Evolutionary conservation across 352 stramenopile species (phyloP).

Genomic region (Thalassiosira livingstoniorum): DNA sequence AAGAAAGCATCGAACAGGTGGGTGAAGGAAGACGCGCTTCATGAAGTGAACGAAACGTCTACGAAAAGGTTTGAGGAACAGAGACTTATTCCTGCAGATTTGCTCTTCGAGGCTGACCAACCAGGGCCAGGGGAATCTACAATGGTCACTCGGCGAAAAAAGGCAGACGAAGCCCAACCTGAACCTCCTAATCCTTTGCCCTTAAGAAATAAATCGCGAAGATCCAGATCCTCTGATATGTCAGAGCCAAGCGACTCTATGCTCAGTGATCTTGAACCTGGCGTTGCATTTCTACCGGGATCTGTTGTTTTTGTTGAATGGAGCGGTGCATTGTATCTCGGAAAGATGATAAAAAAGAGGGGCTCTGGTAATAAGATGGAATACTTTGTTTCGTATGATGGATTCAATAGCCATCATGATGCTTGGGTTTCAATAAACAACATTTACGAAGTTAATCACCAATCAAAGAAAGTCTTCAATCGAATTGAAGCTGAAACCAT

Average conservation of each 20-base stretch:
- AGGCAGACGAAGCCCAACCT: conserved; percentile 1
- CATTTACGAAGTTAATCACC: conserved; percentile 72
- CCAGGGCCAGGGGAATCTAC: conserved; percentile 14
- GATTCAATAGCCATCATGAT: conserved; percentile 59
- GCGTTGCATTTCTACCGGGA: conserved; percentile 66
- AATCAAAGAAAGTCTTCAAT: conserved; percentile 66
- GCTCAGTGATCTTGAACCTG: conserved; percentile 44
- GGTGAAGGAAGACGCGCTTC: conserved; percentile 61
- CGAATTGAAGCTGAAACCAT: conserved; percentile 51
- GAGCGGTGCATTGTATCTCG: conserved; percentile 61
- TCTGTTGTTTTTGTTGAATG: conserved; percentile 68
- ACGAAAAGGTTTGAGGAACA: conserved; percentile 63
- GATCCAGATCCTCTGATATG: conserved; percentile 51
- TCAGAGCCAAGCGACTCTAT: conserved; percentile 48
- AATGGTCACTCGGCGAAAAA: conserved; percentile 45
- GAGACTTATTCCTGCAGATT: conserved; percentile 44
- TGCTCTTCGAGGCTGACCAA: conserved; percentile 35
- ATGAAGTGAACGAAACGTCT: conserved; percentile 59
- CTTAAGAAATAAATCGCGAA: neutral
- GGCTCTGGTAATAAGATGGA: conserved; percentile 58
- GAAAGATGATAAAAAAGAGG: conserved; percentile 70
- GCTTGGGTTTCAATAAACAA: conserved; percentile 67
- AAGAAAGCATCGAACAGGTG: conserved; percentile 71
- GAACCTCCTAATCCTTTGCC: neutral
- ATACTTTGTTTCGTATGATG: conserved; percentile 69